Percentiles rank a stretch among this genome's conserved stretches.
Conservation (phyloP, 179 eudicot species). For the Amaranthus tricolor region DNA sequence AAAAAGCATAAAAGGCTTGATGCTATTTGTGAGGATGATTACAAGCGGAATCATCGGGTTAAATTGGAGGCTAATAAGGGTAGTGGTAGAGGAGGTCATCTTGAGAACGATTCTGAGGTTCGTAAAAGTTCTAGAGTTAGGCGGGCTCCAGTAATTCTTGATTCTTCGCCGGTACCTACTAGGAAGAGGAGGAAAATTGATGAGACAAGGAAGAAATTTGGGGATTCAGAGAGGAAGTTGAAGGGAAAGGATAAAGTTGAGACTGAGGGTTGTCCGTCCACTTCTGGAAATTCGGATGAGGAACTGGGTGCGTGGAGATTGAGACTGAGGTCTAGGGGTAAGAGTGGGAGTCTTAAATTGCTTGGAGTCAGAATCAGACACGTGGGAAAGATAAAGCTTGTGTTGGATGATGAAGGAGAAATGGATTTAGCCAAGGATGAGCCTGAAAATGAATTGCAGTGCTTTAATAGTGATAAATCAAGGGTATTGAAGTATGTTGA, state of each 20-base stretch:
- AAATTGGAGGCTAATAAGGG: constrained; percentile 35
- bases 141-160: constrained; percentile 67
- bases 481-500: constrained; percentile 45
- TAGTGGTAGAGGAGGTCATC: constrained; percentile 23
- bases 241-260: constrained; percentile 34
- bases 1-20: constrained; percentile 84
- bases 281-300: constrained; percentile 43
- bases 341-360: constrained; percentile 20
- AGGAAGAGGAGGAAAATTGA: constrained; percentile 57
- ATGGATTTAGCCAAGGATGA: constrained; percentile 20
- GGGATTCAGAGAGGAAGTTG: constrained; percentile 33
- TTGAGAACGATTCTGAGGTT: constrained; percentile 47
- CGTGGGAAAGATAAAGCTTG: constrained; percentile 47
- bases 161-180: constrained; percentile 70
- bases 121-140: constrained; percentile 73
- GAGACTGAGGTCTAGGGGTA: constrained; percentile 61
- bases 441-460: constrained; percentile 28
- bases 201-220: constrained; percentile 24
- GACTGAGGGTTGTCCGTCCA: constrained; percentile 31
- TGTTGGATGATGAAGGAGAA: constrained; percentile 34
- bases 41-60: constrained; percentile 37
- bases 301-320: constrained; percentile 48
- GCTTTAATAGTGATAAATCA: constrained; percentile 33
- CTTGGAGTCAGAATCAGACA: constrained; percentile 20
- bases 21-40: constrained; percentile 66